Conservation (phyloP, 2,329 filamentous ascomycete genomes). For the Ophiognomonia clavigignenti-juglandacearum region DNA sequence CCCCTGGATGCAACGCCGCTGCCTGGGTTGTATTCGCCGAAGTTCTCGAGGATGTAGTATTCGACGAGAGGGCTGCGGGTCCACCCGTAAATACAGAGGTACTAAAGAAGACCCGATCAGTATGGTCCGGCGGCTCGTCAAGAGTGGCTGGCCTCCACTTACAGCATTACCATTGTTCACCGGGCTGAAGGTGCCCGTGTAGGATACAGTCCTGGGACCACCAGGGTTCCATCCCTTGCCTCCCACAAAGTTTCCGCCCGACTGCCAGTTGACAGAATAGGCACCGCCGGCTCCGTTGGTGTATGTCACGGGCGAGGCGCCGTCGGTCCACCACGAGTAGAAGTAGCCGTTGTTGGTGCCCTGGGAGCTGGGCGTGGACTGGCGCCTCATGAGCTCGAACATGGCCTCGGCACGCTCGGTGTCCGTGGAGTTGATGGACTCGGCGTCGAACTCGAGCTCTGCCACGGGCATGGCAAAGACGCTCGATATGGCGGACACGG, state of each 20-base stretch:
- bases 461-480: background rate
- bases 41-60: constrained; percentile 33
- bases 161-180: constrained; percentile 16
- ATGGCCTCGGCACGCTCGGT: background rate
- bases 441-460: background rate
- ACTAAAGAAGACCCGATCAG: constrained; percentile 29
- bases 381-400: background rate
- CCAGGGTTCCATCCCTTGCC: constrained; percentile 37
- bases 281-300: constrained; percentile 32
- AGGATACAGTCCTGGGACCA: constrained; percentile 20
- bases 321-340: constrained; percentile 41
- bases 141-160: background rate
- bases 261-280: constrained; percentile 34
- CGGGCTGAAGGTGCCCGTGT: constrained; percentile 20
- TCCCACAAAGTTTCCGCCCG: constrained; percentile 43
- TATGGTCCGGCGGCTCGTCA: constrained; percentile 17
- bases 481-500: background rate
- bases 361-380: background rate
- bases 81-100: constrained; percentile 31
- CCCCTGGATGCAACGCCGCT: constrained; percentile 28
- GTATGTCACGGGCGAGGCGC: constrained; percentile 32
- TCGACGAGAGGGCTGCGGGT: constrained; percentile 32
- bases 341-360: constrained; percentile 34
- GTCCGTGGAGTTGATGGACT: background rate
- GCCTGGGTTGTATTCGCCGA: constrained; percentile 36